Evolutionary conservation across 2,329 filamentous ascomycete species (phyloP).

Genomic region (Cyanodermella asteris): DNA sequence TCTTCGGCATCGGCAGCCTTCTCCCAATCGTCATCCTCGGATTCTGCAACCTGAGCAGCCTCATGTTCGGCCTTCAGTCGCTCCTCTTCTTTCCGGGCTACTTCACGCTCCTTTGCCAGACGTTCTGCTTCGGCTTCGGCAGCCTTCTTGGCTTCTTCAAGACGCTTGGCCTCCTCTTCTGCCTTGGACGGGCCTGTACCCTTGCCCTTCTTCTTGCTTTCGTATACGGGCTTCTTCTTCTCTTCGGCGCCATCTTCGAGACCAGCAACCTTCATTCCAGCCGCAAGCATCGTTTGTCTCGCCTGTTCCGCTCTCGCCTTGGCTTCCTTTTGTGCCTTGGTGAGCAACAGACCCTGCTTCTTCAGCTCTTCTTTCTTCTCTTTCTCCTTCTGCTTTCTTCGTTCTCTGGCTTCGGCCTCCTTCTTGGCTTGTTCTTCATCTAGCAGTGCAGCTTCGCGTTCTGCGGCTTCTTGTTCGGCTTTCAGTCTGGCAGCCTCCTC

Average conservation of each 20-base stretch:
- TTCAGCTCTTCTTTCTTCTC: constrained; percentile 28
- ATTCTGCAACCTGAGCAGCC: constrained; percentile 43
- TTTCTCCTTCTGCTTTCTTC: constrained; percentile 26
- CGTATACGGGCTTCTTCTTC: constrained; percentile 58
- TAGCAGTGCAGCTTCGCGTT: constrained; percentile 17
- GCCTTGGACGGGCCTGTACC: constrained; percentile 43
- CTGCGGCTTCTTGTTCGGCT: constrained; percentile 18
- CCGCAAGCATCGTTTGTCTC: constrained; percentile 26
- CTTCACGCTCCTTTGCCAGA: too few species aligned
- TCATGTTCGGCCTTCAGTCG: constrained; percentile 51
- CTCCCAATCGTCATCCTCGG: constrained; percentile 66
- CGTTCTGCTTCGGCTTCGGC: constrained; percentile 23
- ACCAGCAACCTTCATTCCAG: constrained; percentile 24
- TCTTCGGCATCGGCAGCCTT: constrained; percentile 52
- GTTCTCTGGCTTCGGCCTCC: constrained; percentile 22
- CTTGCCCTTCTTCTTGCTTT: constrained; percentile 58
- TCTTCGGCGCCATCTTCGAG: constrained; percentile 28
- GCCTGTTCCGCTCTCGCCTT: constrained; percentile 25
- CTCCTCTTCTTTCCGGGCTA: constrained; percentile 35
- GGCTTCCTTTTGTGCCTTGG: constrained; percentile 25
- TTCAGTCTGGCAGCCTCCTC: constrained; percentile 21
- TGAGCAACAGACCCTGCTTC: constrained; percentile 26
- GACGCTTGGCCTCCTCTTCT: constrained; percentile 6
- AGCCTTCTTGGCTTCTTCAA: constrained; percentile 32
- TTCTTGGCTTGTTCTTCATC: constrained; percentile 24